phyloP scores from a whole-genome alignment of 1,139 yeast genomes.

The Suhomyces guaymorum region DNA sequence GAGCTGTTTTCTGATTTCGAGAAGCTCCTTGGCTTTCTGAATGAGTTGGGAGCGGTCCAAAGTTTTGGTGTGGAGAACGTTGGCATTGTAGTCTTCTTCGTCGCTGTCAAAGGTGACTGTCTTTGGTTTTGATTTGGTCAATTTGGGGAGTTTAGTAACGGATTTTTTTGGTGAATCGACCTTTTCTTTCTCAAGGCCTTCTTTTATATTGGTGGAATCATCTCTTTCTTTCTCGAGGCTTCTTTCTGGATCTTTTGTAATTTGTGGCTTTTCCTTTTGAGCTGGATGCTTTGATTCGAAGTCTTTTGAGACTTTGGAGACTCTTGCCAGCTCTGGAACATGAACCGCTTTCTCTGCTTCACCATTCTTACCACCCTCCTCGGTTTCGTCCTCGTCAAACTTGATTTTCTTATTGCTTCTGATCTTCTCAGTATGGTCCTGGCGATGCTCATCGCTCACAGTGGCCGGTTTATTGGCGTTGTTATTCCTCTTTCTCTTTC shows the following conservation, averaged over 20 bases:
- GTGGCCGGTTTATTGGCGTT: neutral
- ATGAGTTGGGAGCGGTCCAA: slow-evolving; percentile 26
- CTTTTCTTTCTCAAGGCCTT: slow-evolving; percentile 2
- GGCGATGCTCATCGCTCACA: slow-evolving; percentile 7
- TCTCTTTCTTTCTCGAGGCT: no score
- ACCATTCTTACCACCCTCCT: slow-evolving; percentile 1
- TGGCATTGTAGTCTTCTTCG: slow-evolving; percentile 21
- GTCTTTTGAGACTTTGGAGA: no score
- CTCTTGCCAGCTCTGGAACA: no score
- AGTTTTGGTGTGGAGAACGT: slow-evolving; percentile 13
- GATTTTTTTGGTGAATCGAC: no score
- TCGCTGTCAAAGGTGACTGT: slow-evolving; percentile 26
- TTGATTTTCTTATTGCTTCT: slow-evolving; percentile 32
- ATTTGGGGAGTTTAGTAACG: no score
- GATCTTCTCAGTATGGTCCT: slow-evolving; percentile 6
- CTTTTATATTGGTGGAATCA: no score
- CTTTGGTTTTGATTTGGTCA: no score
- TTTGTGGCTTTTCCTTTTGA: slow-evolving; percentile 5
- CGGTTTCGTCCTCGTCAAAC: slow-evolving; percentile 25
- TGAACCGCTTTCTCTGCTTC: neutral
- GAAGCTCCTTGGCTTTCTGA: slow-evolving; percentile 48
- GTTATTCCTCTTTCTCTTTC: slow-evolving; percentile 22
- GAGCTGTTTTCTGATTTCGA: slow-evolving; percentile 54
- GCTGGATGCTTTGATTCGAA: no score
- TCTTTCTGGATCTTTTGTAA: neutral